Percentiles rank a stretch among this genome's conserved stretches.
Conservation (phyloP, 805 yeast species). For the Wickerhamiella kurtzmanii region DNA sequence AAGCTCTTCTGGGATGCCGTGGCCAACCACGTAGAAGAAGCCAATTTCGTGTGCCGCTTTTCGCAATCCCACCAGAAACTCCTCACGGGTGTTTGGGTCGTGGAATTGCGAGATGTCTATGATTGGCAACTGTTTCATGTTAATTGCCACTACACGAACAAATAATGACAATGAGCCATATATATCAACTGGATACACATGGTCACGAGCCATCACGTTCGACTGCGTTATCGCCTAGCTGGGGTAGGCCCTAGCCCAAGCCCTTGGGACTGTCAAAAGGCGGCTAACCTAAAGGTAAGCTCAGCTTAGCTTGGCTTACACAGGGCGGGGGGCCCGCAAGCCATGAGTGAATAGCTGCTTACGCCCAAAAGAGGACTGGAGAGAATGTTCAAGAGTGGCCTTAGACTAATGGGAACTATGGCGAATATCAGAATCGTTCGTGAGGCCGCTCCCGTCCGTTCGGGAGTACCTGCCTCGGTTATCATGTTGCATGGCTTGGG, state of each 20-base stretch:
- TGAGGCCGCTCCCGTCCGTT: neutral
- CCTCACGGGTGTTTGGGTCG: conserved; percentile 31
- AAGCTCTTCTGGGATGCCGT: conserved; percentile 30
- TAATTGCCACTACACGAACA: neutral
- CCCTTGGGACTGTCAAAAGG: too few relatives aligned
- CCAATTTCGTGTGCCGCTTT: conserved; percentile 43
- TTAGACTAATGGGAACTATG: too few relatives aligned
- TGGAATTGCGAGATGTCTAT: conserved; percentile 34
- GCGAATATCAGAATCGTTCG: neutral
- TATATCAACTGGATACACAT: neutral
- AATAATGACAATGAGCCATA: neutral
- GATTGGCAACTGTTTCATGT: conserved; percentile 13
- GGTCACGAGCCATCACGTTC: neutral
- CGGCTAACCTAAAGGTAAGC: too few relatives aligned
- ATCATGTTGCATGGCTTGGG: conserved; percentile 86
- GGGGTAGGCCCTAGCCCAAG: neutral
- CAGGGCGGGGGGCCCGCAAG: too few relatives aligned
- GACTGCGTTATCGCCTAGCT: neutral
- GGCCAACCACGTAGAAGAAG: conserved; percentile 36
- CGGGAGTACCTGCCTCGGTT: conserved; percentile 44
- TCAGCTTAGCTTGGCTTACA: too few relatives aligned
- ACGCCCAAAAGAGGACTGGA: too few relatives aligned
- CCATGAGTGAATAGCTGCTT: too few relatives aligned
- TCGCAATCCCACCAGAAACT: conserved; percentile 28
- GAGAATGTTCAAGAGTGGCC: too few relatives aligned